These are phyloP conservation scores for Tympanopsis confertula DNA, from an alignment of 2,329 filamentous ascomycete species.

Conservation along the genomic window DNA sequence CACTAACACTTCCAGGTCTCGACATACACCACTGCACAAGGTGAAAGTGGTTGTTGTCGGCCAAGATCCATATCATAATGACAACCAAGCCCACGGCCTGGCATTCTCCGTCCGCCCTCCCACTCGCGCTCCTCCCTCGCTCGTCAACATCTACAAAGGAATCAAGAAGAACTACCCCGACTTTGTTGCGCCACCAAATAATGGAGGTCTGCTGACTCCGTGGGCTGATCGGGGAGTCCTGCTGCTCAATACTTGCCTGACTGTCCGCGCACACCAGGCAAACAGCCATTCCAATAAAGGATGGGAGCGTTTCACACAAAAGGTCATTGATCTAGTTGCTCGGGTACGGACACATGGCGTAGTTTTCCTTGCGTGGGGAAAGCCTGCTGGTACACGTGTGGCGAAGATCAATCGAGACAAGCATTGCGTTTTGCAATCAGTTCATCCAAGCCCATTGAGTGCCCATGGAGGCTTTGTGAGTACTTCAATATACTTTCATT, in stretches of 20 bases:
- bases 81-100: constrained; percentile 89
- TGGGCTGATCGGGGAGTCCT: constrained; percentile 93
- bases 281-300: constrained; percentile 77
- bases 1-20: constrained; percentile 54
- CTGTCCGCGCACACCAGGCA: constrained; percentile 78
- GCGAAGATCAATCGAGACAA: constrained; percentile 57
- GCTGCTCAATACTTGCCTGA: constrained; percentile 88
- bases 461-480: constrained; percentile 59
- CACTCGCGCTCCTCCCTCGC: constrained; percentile 75
- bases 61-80: constrained; percentile 94
- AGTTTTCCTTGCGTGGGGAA: constrained; percentile 91
- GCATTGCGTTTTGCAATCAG: constrained; percentile 75
- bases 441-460: constrained; percentile 88
- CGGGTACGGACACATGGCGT: constrained; percentile 68
- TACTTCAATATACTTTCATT: not conserved
- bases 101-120: constrained; percentile 91
- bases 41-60: constrained; percentile 91
- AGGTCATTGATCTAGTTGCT: constrained; percentile 77
- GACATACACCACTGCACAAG: constrained; percentile 74
- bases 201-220: constrained; percentile 72
- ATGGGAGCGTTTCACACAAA: constrained; percentile 90
- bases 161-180: constrained; percentile 79
- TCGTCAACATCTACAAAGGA: constrained; percentile 85
- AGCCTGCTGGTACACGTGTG: constrained; percentile 70
- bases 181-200: constrained; percentile 65